A percentile compares a stretch with the other conserved stretches of the same genome.
Conservation (phyloP, 2,329 filamentous ascomycete genomes). For the Apiospora aurea region DNA sequence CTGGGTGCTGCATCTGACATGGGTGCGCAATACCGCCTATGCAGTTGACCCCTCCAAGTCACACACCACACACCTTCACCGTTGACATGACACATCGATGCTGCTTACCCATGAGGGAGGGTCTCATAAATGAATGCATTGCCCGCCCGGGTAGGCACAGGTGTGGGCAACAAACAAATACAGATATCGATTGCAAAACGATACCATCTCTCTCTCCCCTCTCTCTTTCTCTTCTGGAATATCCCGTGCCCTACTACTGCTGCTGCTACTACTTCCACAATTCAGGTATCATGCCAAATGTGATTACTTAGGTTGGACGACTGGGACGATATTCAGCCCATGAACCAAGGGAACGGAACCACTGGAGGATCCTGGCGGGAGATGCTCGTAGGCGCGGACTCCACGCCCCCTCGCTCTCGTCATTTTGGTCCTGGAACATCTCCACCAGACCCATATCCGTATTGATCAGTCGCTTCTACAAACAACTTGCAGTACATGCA, state of each 20-base stretch:
- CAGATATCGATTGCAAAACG: background rate
- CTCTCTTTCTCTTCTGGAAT: background rate
- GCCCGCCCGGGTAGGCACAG: constrained; percentile 4
- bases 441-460: background rate
- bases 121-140: background rate
- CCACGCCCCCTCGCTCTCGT: background rate
- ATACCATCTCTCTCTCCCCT: background rate
- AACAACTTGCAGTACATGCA: background rate
- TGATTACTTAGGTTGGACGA: background rate
- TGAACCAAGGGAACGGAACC: constrained; percentile 18
- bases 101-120: constrained; percentile 8
- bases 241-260: background rate
- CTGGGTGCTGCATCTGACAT: constrained; percentile 17
- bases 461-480: background rate
- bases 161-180: background rate
- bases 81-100: constrained; percentile 14
- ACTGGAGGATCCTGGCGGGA: constrained; percentile 17
- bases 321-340: background rate
- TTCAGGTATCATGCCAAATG: background rate
- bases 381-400: constrained; percentile 5
- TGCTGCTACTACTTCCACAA: background rate
- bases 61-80: constrained; percentile 16
- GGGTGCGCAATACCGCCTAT: constrained; percentile 18
- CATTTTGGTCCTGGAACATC: constrained; percentile 13
- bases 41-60: constrained; percentile 19